phyloP scores from a whole-genome alignment of 371 early-diverging fungal genomes.

The Mortierella sp. region DNA sequence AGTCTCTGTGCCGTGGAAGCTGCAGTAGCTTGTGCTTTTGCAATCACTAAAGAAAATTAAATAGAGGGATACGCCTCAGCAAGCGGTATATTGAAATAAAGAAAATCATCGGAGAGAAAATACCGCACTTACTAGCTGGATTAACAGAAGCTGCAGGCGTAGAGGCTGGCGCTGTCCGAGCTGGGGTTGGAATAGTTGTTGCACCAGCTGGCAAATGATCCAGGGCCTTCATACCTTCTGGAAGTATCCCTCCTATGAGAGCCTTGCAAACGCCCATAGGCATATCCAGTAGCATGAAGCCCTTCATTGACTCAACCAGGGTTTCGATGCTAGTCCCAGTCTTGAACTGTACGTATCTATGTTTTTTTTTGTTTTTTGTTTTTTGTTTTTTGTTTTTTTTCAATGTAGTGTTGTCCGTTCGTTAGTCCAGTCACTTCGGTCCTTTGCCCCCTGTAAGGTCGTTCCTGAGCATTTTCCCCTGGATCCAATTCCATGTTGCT shows the following conservation, averaged over 20 bases:
- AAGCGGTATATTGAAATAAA: background rate
- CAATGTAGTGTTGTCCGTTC: background rate
- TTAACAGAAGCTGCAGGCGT: constrained; percentile 18
- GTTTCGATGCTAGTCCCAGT: constrained; percentile 53
- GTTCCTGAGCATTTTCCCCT: background rate
- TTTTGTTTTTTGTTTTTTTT: background rate
- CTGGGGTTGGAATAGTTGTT: constrained; percentile 11
- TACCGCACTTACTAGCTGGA: constrained; percentile 50
- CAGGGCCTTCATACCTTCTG: constrained; percentile 81
- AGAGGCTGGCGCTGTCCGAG: constrained; percentile 15
- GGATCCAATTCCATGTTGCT: background rate
- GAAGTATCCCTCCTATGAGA: constrained; percentile 83
- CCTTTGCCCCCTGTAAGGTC: background rate
- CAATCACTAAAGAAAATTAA: constrained; percentile 35
- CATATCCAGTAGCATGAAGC: constrained; percentile 80
- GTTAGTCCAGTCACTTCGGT: constrained; percentile 1
- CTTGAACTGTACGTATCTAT: constrained; percentile 53
- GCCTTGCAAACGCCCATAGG: constrained; percentile 73
- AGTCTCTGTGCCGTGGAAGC: constrained; percentile 57
- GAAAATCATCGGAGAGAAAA: background rate
- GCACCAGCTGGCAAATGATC: constrained; percentile 60
- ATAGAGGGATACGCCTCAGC: background rate
- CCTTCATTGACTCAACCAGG: constrained; percentile 77
- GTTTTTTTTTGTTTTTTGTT: background rate
- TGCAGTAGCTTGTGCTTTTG: constrained; percentile 58